Base-by-base conservation (phyloP, 2,329 filamentous ascomycete genomes). In the Pseudocercospora musae region DNA sequence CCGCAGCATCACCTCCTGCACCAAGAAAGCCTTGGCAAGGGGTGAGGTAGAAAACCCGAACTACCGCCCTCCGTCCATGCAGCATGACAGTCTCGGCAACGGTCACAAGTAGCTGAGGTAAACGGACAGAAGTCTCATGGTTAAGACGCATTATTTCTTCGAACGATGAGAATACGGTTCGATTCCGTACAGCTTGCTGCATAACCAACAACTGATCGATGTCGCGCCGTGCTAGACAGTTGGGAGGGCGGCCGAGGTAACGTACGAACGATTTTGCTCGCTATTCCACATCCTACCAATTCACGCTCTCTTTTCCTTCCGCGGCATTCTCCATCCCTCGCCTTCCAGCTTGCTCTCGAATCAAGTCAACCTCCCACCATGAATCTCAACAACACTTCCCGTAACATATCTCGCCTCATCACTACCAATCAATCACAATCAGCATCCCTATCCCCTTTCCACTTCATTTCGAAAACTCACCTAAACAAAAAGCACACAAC, bases 401-500 rank as follows among this genome's bases (percentile, higher is more conserved):
- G 78, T 82, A 59, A 82, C 75, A 73, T 82, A 83, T 62, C 74
- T 70, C 31, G 73, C 73, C 57, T 77, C 78, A 18, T 78, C 75
- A 27, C 79, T 76, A 58, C 6, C 2, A 15, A 10, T 13, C 9
- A 10, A n/a, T 20, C 31, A 33, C 20, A n/a, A 53, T 25, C 33
- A 49, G 11, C 46, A 15, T 4, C 11, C 13, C 8, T 49, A 11
- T 1, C 23, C 46, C 7, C 18, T 23, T 49, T 15, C 18, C 7
- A 2, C 4, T 2, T 23, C 7, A 0, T 25, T 25, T 50, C 1
- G 7, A 2, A 9, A 10, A 50, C 48, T 50, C 48, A 52, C 46
- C 79, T 76, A 61, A 82, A 78, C 69, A 83, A 70, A 69, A 82
- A 83, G 7, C 77, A 76, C 21, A 82, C 80, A 9, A 81, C 79